phyloP scores from a whole-genome alignment of 345 rosid species.

The Pistacia atlantica region DNA sequence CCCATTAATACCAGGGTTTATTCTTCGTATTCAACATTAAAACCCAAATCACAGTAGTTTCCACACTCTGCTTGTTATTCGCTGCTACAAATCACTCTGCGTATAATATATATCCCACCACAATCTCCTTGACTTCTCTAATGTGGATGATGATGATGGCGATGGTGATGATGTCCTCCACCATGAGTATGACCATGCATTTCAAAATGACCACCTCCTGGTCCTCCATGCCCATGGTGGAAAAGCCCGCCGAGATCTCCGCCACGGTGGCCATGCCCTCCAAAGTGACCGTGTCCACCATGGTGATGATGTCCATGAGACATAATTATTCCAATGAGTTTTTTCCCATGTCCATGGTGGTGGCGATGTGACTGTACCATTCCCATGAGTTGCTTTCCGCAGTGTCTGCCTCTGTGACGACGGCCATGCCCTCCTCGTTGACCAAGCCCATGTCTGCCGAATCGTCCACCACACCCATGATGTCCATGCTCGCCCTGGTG shows the following conservation, averaged over 20 bases:
- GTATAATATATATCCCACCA: neutral
- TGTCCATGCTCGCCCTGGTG: neutral
- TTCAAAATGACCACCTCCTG: neutral
- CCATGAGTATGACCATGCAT: constrained; percentile 14
- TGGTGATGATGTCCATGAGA: neutral
- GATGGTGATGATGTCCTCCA: constrained; percentile 8
- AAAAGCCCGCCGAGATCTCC: constrained; percentile 4
- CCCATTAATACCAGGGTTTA: too few species aligned
- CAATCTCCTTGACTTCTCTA: neutral
- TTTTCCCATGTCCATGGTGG: neutral
- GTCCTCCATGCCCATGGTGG: constrained; percentile 24
- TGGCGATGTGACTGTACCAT: neutral
- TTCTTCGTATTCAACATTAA: too few species aligned
- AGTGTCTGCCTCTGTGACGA: neutral
- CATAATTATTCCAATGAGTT: neutral
- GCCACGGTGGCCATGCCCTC: constrained; percentile 1
- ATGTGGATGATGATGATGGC: neutral
- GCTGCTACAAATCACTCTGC: neutral
- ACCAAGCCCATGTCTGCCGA: neutral
- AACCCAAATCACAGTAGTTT: too few species aligned
- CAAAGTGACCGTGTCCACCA: neutral
- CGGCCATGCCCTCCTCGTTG: constrained; percentile 5
- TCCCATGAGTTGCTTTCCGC: neutral
- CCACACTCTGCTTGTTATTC: neutral
- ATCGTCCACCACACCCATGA: neutral